Percentiles rank a stretch among this genome's conserved stretches.
Evolutionary conservation across 495 filamentous ascomycete genomes (phyloP).

Genomic region (Acidomyces sp.): DNA sequence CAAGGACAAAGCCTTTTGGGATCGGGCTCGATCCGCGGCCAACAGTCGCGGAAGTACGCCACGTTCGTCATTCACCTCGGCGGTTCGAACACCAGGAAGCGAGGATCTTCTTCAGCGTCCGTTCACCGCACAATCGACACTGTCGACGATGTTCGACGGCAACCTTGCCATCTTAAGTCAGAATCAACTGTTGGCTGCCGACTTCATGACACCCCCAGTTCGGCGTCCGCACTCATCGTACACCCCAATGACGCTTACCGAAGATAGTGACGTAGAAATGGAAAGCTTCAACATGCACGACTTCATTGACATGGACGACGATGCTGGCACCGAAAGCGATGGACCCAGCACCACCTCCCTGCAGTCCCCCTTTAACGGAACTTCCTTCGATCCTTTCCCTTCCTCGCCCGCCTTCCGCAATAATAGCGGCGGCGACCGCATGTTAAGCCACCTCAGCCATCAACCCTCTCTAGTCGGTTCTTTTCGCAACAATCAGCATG

Average conservation of each 20-base stretch:
- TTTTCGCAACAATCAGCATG: constrained; percentile 17
- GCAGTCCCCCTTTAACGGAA: background rate
- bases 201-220: constrained; percentile 2
- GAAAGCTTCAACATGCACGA: constrained; percentile 16
- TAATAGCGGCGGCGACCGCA: background rate
- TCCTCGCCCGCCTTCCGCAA: background rate
- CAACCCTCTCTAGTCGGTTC: constrained; percentile 12
- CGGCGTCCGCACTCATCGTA: background rate
- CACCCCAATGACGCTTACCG: background rate
- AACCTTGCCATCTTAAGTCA: constrained; percentile 19
- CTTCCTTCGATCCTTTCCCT: constrained; percentile 1
- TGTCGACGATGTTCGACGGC: constrained; percentile 15
- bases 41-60: constrained; percentile 4
- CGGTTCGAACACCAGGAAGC: background rate
- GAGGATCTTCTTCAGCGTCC: constrained; percentile 15
- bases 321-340: constrained; percentile 4
- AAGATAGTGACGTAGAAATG: constrained; percentile 5
- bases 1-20: constrained; percentile 19
- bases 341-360: background rate
- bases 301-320: constrained; percentile 12
- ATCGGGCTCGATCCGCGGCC: constrained; percentile 2
- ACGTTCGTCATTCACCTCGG: background rate
- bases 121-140: constrained; percentile 17
- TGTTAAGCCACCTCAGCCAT: constrained; percentile 14
- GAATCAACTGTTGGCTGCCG: constrained; percentile 7